These are phyloP conservation scores for Solanum hybrid DNA, from an alignment of 305 asterid species.

Conservation along the genomic window DNA sequence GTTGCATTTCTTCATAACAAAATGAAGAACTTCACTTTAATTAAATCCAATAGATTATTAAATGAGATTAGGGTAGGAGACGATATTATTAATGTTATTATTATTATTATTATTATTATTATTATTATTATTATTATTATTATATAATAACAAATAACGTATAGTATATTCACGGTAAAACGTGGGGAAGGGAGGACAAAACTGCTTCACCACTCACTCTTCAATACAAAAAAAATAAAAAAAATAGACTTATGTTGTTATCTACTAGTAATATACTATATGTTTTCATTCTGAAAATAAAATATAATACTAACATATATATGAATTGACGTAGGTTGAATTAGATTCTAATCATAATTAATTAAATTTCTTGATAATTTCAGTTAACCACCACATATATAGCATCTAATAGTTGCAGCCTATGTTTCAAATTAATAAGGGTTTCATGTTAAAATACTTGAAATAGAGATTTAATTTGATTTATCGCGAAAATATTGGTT, in stretches of 20 bases:
- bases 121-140: no score
- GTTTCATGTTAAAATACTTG: neutral
- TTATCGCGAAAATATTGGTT: neutral
- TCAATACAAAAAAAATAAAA: neutral
- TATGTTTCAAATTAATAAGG: neutral
- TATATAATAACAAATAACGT: neutral
- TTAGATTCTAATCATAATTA: neutral
- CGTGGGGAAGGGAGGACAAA: conserved; percentile 4
- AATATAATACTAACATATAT: neutral
- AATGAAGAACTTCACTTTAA: neutral
- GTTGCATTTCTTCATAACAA: neutral
- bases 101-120: no score
- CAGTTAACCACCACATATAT: neutral
- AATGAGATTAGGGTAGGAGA: neutral
- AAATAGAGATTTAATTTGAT: neutral
- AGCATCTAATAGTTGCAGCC: neutral
- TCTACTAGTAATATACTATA: neutral
- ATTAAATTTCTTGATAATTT: neutral
- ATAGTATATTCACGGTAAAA: neutral
- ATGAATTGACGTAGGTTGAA: neutral
- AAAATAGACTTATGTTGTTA: neutral
- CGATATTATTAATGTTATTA: neutral
- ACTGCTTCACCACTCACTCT: conserved; percentile 5
- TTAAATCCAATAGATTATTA: neutral
- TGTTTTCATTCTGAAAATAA: neutral